Conservation (phyloP, 768 basidiomycete genomes). For the Phaffia tasmanica region DNA sequence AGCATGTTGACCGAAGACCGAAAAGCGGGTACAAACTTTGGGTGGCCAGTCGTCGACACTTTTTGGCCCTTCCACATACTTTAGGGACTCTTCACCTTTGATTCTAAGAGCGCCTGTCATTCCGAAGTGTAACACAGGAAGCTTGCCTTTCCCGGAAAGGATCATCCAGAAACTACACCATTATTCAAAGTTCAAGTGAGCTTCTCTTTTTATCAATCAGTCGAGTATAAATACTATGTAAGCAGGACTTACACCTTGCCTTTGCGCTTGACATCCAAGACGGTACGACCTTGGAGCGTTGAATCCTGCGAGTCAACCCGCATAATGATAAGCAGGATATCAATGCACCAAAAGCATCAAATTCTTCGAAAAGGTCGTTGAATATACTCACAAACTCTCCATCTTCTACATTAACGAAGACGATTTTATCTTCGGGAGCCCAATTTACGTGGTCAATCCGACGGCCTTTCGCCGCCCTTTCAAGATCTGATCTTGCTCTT, state of each 20-base stretch:
- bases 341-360: not conserved
- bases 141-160: not conserved
- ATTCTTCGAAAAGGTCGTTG: too few species aligned
- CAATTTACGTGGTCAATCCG: slow-evolving; percentile 7
- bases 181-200: not conserved
- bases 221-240: not conserved
- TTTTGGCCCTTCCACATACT: slow-evolving; percentile 2
- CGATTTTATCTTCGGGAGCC: slow-evolving; percentile 8
- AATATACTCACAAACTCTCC: slow-evolving; percentile 10
- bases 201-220: not conserved
- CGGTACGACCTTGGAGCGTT: not conserved
- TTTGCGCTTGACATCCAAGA: slow-evolving; percentile 9
- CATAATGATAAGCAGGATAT: not conserved
- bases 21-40: not conserved
- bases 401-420: slow-evolving; percentile 12
- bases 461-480: not conserved
- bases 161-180: slow-evolving; percentile 16
- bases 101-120: slow-evolving; percentile 20
- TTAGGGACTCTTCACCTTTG: not conserved
- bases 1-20: not conserved
- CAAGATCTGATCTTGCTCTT: slow-evolving; percentile 7
- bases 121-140: slow-evolving; percentile 19
- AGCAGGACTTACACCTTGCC: slow-evolving; percentile 17
- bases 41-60: slow-evolving; percentile 13
- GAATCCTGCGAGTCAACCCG: not conserved